These are phyloP conservation scores for Haplosporangium sp. DNA, from an alignment of 371 early-diverging fungal species.

Conservation along the genomic window DNA sequence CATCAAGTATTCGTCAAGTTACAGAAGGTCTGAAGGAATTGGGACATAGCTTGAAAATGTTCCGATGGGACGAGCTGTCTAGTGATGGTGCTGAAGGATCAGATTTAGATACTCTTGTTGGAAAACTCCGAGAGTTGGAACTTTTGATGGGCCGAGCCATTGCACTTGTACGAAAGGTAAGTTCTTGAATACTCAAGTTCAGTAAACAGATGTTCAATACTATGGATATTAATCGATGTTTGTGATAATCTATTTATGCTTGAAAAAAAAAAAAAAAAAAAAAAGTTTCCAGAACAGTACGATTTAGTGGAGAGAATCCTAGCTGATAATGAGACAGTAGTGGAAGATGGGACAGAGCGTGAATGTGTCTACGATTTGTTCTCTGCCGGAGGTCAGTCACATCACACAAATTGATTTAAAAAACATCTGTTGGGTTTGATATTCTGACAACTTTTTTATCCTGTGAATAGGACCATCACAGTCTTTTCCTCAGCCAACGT, in stretches of 20 bases:
- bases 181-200: neutral
- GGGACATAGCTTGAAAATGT: slow-evolving; percentile 58
- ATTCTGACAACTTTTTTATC: neutral
- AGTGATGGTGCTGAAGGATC: slow-evolving; percentile 54
- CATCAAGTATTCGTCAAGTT: slow-evolving; percentile 61
- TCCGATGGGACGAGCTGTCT: slow-evolving; percentile 67
- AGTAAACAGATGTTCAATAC: neutral
- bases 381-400: slow-evolving; percentile 60
- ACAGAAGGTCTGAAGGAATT: slow-evolving; percentile 60
- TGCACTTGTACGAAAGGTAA: slow-evolving; percentile 72
- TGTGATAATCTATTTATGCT: neutral
- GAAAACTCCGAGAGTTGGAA: slow-evolving; percentile 68
- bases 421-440: neutral
- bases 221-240: neutral
- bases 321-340: slow-evolving; percentile 55
- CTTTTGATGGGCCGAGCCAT: slow-evolving; percentile 71
- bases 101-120: slow-evolving; percentile 60
- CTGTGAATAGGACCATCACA: slow-evolving; percentile 33
- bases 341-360: slow-evolving; percentile 70
- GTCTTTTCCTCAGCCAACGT: slow-evolving; percentile 61
- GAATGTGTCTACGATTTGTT: slow-evolving; percentile 73
- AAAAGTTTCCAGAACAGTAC: slow-evolving; percentile 75
- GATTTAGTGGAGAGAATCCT: slow-evolving; percentile 73
- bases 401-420: neutral
- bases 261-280: neutral